phyloP scores from a whole-genome alignment of 208 protist species.

The Leptomonas pyrrhocoris region DNA sequence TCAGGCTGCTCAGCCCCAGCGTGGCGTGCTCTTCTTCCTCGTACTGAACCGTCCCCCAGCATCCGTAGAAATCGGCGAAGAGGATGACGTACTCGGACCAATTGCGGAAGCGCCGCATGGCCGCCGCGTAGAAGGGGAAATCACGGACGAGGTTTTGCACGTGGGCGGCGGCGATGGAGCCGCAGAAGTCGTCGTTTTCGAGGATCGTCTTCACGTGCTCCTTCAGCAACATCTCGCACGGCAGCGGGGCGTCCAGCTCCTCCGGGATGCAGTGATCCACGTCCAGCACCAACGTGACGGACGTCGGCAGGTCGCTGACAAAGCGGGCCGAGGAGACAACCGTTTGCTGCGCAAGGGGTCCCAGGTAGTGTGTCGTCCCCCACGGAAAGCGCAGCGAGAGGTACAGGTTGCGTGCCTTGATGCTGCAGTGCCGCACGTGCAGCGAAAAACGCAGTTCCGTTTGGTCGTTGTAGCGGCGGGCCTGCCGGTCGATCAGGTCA shows the following conservation, averaged over 20 bases:
- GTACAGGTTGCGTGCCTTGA: conserved; percentile 23
- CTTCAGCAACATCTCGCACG: conserved; percentile 70
- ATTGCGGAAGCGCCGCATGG: conserved; percentile 56
- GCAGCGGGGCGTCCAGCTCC: conserved; percentile 34
- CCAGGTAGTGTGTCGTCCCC: conserved; percentile 45
- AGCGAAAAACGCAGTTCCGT: conserved; percentile 30
- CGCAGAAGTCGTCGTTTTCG: conserved; percentile 75
- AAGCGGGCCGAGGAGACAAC: conserved; percentile 47
- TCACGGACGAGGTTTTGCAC: conserved; percentile 75
- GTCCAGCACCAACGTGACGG: conserved; percentile 37
- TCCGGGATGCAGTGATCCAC: conserved; percentile 36
- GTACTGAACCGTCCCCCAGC: conserved; percentile 58
- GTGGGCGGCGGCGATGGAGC: conserved; percentile 63
- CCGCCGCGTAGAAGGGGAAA: conserved; percentile 61
- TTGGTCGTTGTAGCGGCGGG: conserved; percentile 27
- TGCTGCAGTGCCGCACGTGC: conserved; percentile 17
- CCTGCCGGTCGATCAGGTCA: background rate
- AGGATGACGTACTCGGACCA: conserved; percentile 59
- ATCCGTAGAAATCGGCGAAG: conserved; percentile 44
- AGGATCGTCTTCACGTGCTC: conserved; percentile 68
- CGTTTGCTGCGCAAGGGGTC: conserved; percentile 25
- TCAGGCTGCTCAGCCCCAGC: conserved; percentile 52
- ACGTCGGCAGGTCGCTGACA: conserved; percentile 38
- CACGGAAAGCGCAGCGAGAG: conserved; percentile 32
- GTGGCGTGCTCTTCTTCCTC: conserved; percentile 34